Percentiles rank a stretch among this genome's conserved stretches.
phyloP scores from a whole-genome alignment of 23 red algal genomes.

The Gracilariopsis chorda region DNA sequence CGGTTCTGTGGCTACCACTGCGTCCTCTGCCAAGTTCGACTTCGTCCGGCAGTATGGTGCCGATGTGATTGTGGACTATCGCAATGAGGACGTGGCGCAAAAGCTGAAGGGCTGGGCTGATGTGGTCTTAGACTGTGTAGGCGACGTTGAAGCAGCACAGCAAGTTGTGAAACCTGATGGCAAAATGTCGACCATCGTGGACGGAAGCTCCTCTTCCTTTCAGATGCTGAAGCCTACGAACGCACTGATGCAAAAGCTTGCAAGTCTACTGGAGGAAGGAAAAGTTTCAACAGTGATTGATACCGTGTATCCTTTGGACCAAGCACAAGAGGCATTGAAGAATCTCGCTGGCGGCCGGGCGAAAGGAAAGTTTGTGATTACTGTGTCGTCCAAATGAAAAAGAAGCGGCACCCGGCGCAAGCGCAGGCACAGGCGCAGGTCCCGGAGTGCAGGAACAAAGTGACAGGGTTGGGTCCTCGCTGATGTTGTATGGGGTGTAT shows the following conservation, averaged over 20 bases:
- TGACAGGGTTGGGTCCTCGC: no score
- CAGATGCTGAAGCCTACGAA: constrained; percentile 23
- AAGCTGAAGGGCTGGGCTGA: constrained; percentile 56
- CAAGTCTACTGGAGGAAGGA: neutral
- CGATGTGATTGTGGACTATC: constrained; percentile 59
- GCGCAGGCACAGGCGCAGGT: no score
- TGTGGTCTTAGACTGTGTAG: constrained; percentile 30
- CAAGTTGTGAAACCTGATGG: constrained; percentile 22
- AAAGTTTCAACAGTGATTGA: constrained; percentile 2
- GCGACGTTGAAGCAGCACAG: constrained; percentile 22
- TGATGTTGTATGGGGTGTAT: no score
- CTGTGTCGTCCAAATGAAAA: no score
- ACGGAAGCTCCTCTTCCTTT: neutral
- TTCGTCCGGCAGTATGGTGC: constrained; percentile 47
- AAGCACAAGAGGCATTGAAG: constrained; percentile 17
- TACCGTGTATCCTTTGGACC: constrained; percentile 1
- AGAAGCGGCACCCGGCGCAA: no score
- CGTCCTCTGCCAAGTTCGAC: constrained; percentile 46
- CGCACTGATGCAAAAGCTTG: neutral
- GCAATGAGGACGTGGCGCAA: neutral
- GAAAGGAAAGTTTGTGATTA: constrained; percentile 39
- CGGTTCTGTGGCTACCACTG: constrained; percentile 49
- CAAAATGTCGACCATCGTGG: neutral
- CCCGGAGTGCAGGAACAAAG: no score
- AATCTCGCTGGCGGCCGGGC: neutral